These are phyloP conservation scores for Starmera dryadoides DNA, from an alignment of 805 yeast genomes.

Conservation along the genomic window DNA sequence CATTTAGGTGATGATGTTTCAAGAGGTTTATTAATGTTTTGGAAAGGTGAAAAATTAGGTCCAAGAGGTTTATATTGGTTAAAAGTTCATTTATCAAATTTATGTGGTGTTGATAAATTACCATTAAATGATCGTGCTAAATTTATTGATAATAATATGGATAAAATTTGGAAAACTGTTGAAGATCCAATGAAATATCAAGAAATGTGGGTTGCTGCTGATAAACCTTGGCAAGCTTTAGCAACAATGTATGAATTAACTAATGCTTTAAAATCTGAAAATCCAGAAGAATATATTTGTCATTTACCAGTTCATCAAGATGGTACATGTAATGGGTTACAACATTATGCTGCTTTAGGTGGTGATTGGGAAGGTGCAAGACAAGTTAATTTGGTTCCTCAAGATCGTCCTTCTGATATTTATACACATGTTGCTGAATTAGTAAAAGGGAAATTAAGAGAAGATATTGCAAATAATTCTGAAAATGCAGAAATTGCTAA, in stretches of 20 bases:
- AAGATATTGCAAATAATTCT: constrained; percentile 46
- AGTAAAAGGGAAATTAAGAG: constrained; percentile 47
- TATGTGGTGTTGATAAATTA: constrained; percentile 70
- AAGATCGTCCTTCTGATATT: constrained; percentile 71
- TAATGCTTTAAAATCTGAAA: constrained; percentile 52
- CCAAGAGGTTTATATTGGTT: constrained; percentile 62
- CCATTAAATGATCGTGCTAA: constrained; percentile 56
- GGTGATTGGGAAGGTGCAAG: constrained; percentile 80
- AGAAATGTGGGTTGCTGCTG: constrained; percentile 68
- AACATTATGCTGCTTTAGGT: constrained; percentile 83
- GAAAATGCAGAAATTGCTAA: constrained; percentile 45
- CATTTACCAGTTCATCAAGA: constrained; percentile 81
- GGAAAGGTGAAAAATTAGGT: constrained; percentile 72
- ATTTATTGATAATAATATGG: constrained; percentile 51
- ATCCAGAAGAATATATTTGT: constrained; percentile 59
- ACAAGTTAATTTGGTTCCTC: constrained; percentile 69
- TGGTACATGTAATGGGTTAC: constrained; percentile 83
- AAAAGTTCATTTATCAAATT: constrained; percentile 67
- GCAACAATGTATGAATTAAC: constrained; percentile 62
- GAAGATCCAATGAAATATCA: constrained; percentile 49
- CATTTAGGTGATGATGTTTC: constrained; percentile 77
- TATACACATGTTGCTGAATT: constrained; percentile 62
- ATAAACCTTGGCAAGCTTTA: constrained; percentile 79
- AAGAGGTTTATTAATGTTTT: constrained; percentile 61
- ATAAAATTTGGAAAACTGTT: constrained; percentile 50